These are phyloP conservation scores for Coniosporium tulheliwenetii DNA, from an alignment of 2,329 filamentous ascomycete species.

Conservation along the genomic window DNA sequence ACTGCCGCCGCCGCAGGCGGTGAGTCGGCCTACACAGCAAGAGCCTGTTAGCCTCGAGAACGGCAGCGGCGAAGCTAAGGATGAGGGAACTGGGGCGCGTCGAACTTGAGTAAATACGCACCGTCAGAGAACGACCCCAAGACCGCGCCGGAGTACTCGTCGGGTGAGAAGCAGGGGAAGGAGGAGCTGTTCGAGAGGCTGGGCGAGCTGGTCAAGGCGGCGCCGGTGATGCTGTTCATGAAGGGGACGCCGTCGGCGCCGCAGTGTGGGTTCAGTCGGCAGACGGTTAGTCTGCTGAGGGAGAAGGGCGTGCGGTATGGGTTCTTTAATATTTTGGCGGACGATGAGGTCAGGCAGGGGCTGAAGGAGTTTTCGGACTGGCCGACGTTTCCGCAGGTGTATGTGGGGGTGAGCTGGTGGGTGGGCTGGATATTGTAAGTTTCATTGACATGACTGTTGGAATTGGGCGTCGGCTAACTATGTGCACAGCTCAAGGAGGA, in stretches of 20 bases:
- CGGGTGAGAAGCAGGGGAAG: slow-evolving; percentile 41
- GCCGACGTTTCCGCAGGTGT: slow-evolving; percentile 94
- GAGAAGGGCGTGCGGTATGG: slow-evolving; percentile 91
- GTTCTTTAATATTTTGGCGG: slow-evolving; percentile 97
- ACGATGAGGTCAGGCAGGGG: slow-evolving; percentile 92
- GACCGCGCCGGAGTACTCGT: slow-evolving; percentile 30
- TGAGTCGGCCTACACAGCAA: slow-evolving; percentile 26
- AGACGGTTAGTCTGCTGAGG: slow-evolving; percentile 71
- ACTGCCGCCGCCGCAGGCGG: slow-evolving; percentile 25
- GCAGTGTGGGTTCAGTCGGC: slow-evolving; percentile 84
- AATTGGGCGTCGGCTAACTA: slow-evolving; percentile 10
- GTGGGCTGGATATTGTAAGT: slow-evolving; percentile 89
- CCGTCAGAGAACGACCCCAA: slow-evolving; percentile 24
- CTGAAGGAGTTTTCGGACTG: slow-evolving; percentile 97
- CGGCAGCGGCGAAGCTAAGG: slow-evolving; percentile 16
- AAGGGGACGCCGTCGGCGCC: slow-evolving; percentile 82
- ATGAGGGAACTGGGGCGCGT: slow-evolving; percentile 11
- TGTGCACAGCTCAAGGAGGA: slow-evolving; percentile 72
- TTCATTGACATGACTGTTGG: background rate
- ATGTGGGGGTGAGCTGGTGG: slow-evolving; percentile 77
- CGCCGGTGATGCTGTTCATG: slow-evolving; percentile 98
- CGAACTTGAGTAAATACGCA: slow-evolving; percentile 28
- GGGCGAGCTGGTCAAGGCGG: slow-evolving; percentile 76
- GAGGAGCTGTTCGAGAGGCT: slow-evolving; percentile 76
- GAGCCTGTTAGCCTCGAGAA: slow-evolving; percentile 16